These are phyloP conservation scores for Aphanomyces euteiches DNA, from an alignment of 352 stramenopile species.

Conservation along the genomic window DNA sequence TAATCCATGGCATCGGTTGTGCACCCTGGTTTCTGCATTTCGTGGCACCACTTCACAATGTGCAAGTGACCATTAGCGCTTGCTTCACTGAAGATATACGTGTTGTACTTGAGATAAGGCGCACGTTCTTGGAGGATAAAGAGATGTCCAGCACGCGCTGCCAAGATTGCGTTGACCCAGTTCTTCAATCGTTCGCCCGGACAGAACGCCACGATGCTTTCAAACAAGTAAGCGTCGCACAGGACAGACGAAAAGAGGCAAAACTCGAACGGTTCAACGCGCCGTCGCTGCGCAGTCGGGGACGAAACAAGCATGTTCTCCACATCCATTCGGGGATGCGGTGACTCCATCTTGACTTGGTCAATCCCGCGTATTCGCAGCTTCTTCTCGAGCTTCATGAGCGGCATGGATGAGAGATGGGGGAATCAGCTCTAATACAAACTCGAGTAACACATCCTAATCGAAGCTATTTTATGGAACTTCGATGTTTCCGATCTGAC, in stretches of 20 bases:
- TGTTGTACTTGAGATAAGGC: conserved; percentile 24
- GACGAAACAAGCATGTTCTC: conserved; percentile 27
- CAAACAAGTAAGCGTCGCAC: conserved; percentile 26
- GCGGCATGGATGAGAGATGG: neutral
- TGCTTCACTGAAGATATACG: conserved; percentile 29
- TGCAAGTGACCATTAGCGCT: conserved; percentile 26
- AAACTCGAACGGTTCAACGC: neutral
- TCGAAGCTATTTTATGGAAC: conserved; percentile 8
- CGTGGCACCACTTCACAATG: conserved; percentile 26
- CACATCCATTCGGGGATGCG: conserved; percentile 21
- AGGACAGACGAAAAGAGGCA: conserved; percentile 28
- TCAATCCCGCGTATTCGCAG: conserved; percentile 13
- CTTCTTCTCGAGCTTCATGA: conserved; percentile 24
- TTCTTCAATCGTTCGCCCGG: conserved; percentile 15
- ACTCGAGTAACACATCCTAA: neutral
- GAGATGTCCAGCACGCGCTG: conserved; percentile 19
- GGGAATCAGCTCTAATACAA: conserved; percentile 5
- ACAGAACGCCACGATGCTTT: conserved; percentile 23
- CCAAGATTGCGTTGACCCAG: conserved; percentile 27
- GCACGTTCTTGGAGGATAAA: conserved; percentile 26
- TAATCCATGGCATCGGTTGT: conserved; percentile 32
- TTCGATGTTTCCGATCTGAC: neutral
- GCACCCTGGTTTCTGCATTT: conserved; percentile 19
- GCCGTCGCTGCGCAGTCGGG: neutral
- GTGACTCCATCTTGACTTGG: conserved; percentile 2